Conservation (phyloP, 139 green algal species). For the Microglena sp. region DNA sequence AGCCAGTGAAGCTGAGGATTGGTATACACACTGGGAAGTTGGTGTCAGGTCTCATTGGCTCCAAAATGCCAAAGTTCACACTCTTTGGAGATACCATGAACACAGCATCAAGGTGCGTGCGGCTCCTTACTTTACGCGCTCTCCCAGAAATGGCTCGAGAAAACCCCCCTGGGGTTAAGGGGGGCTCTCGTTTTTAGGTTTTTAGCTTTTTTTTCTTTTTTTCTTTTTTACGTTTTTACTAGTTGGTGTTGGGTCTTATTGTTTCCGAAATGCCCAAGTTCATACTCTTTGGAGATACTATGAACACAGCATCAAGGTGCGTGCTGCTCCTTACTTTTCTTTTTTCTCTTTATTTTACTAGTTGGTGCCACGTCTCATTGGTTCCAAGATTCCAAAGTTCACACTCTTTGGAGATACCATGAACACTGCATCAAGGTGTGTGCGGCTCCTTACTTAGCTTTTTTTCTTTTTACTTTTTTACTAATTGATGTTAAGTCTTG, state of each 20-base stretch:
- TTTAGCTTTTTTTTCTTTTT: neutral
- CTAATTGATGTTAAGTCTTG: neutral
- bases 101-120: neutral
- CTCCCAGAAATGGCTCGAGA: no score
- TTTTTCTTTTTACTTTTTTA: neutral
- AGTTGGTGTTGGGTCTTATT: neutral
- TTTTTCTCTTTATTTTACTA: neutral
- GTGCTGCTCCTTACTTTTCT: neutral
- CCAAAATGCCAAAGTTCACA: conserved; percentile 44
- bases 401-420: conserved; percentile 4
- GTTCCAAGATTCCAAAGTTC: neutral
- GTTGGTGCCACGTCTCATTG: neutral
- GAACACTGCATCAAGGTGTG: conserved; percentile 6
- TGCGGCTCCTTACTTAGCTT: neutral
- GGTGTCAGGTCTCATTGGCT: conserved; percentile 26
- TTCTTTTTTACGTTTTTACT: neutral
- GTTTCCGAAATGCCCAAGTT: no score
- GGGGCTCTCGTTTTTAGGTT: neutral
- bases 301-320: no score
- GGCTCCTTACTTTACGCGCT: neutral
- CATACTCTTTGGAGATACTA: no score
- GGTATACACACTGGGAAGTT: conserved; percentile 31
- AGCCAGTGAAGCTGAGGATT: conserved; percentile 28
- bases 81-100: conserved; percentile 19
- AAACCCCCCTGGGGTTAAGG: neutral